Base-by-base conservation (phyloP, 208 protist species). In the Balamuthia mandrillaris region DNA sequence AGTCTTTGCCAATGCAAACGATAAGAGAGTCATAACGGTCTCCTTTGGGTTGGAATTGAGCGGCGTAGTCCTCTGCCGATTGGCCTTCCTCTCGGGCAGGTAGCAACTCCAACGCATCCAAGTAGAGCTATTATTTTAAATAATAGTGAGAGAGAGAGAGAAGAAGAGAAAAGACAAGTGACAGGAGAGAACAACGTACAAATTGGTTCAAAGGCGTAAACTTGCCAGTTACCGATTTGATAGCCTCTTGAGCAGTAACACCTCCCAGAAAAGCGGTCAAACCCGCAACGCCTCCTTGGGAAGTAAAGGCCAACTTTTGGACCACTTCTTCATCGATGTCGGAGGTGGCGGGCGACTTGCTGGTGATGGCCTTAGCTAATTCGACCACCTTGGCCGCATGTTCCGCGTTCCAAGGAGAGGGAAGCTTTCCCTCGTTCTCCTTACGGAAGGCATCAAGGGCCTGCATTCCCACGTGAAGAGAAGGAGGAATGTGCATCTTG, bases 181-280 rank as follows among this genome's bases (percentile, higher is more conserved):
- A 29, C 96, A 95, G 54, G 94, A 96, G 85, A 94, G 90, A 39
- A 95, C 88, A 90, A 98, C 98, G 44, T 98, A 88, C 45, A 94
- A 94, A 98, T 87, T 98, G 96, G 49, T 95, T 91, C 9, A 99
- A 78, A n/a, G 97, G 97, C 0, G 94, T 95, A 88, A 98, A 98
- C 92, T 98, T 98, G 35, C 96, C 96, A 56, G 94, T 96, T 45
- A 66, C 16, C 3, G 89, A 58, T 84, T 94, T 94, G 66, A 90
- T 66, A 10, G 89, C 89, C 85, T 94, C 92, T 65, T 94, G 92
- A 2, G 87, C 91, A 12, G 92, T 75, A 6, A 94, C 58, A 21
- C 91, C 92, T 39, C 92, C 92, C 2, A 94, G 82, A 47, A 94
- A 77, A 42, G 91, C 78, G 61, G 58, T 33, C 52, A 54, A 37